Conservation (phyloP, 352 stramenopile species). For the Pythium plurisporium region DNA sequence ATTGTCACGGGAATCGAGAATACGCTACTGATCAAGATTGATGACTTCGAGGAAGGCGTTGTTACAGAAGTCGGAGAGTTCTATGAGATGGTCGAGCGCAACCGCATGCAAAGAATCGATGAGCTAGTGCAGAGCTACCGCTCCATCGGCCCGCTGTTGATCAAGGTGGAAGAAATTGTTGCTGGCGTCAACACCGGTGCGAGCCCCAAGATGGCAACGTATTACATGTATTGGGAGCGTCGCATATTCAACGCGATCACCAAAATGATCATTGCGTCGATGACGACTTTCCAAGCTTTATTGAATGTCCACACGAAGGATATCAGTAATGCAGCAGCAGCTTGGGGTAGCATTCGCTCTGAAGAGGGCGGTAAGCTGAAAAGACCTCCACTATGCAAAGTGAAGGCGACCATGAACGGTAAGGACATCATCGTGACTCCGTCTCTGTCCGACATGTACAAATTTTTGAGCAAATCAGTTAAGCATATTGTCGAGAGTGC, state of each 20-base stretch:
- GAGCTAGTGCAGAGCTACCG: conserved; percentile 92
- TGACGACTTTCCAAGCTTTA: conserved; percentile 93
- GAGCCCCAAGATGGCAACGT: conserved; percentile 88
- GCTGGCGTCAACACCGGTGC: conserved; percentile 90
- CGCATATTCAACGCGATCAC: conserved; percentile 96
- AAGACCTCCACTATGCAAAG: conserved; percentile 88
- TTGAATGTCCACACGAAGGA: conserved; percentile 89
- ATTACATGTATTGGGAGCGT: conserved; percentile 97
- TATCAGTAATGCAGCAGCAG: conserved; percentile 41
- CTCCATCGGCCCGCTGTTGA: conserved; percentile 90
- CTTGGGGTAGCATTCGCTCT: conserved; percentile 40
- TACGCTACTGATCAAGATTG: conserved; percentile 90
- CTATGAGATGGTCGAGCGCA: conserved; percentile 92
- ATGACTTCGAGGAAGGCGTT: conserved; percentile 86
- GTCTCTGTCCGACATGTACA: conserved; percentile 94
- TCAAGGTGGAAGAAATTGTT: conserved; percentile 96
- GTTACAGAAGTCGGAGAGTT: conserved; percentile 93
- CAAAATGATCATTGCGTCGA: conserved; percentile 94
- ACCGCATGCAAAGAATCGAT: conserved; percentile 88
- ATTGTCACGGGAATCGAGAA: conserved; percentile 89
- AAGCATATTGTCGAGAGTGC: conserved; percentile 94
- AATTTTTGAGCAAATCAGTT: conserved; percentile 92
- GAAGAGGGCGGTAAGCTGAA: conserved; percentile 72
- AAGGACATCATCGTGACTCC: conserved; percentile 94
- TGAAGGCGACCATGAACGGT: conserved; percentile 93